Evolutionary conservation across 148 eudicot species (phyloP).

Genomic region (Chenopodium quinoa): DNA sequence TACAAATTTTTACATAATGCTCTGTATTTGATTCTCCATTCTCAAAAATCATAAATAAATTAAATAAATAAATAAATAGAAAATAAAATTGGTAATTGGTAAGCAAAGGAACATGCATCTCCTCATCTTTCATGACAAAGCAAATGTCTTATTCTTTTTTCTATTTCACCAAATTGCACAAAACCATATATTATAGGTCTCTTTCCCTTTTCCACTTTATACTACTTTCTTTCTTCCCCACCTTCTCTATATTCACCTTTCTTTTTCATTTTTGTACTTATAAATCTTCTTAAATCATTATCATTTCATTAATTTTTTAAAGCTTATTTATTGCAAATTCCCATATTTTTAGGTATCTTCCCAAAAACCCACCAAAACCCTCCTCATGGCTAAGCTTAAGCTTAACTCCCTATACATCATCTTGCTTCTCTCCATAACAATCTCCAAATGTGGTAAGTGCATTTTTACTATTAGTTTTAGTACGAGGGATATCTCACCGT

Average conservation of each 20-base stretch:
- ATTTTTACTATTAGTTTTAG: background rate
- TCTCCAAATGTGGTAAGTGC: slow-evolving; percentile 53
- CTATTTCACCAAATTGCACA: slow-evolving; percentile 26
- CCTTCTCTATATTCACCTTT: slow-evolving; percentile 12
- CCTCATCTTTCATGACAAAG: slow-evolving; percentile 42
- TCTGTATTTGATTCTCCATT: slow-evolving; percentile 15
- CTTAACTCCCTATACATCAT: slow-evolving; percentile 31
- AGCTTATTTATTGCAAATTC: slow-evolving; percentile 21
- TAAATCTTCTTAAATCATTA: slow-evolving; percentile 22
- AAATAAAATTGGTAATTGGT: slow-evolving; percentile 9
- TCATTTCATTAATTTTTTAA: background rate
- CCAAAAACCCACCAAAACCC: slow-evolving; percentile 28
- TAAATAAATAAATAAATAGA: too few relatives aligned
- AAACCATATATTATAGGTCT: slow-evolving; percentile 22
- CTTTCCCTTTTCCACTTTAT: slow-evolving; percentile 32
- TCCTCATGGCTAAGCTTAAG: slow-evolving; percentile 41
- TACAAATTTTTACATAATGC: background rate
- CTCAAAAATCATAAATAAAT: background rate
- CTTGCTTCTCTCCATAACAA: slow-evolving; percentile 31
- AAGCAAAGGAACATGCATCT: slow-evolving; percentile 24
- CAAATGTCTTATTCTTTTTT: slow-evolving; percentile 25
- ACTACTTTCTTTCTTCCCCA: slow-evolving; percentile 17
- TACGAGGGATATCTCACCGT: too few relatives aligned
- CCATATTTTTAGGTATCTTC: slow-evolving; percentile 14
- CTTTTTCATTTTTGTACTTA: slow-evolving; percentile 17